Evolutionary conservation across 306 rosid species (phyloP), one percentile per base, ranked within the genome.

Genomic region (Pterocarpus santalinus): DNA sequence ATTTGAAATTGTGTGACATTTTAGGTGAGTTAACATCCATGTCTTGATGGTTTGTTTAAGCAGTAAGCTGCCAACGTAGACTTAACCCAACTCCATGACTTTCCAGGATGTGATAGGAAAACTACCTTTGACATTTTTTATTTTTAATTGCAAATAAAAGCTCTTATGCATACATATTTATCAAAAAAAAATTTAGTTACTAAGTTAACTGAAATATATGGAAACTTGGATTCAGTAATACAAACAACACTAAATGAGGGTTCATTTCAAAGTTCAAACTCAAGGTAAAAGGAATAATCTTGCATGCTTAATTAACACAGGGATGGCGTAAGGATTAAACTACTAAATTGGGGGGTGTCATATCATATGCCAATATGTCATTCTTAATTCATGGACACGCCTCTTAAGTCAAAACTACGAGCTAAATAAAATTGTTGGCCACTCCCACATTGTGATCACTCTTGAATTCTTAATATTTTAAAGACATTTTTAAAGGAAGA

Each of bases 381-480:
- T 52, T 16, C 15, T 36, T 78, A 62, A 33, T 53, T 77, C 53
- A 78, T 39, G 69, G 63, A 47, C 63, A 84, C 16, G 71, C 80
- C 69, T 78, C 63, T 76, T 68, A 74, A 75, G 83, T 84, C 72
- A 79, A 81, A 66, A 72, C 75, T 43, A 43, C 6, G n/a, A 69
- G 67, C 78, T 81, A 13, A 49, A 83, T 60, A 86, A 44, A 81
- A 66, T 69, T 43, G 16, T 72, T n/a, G 56, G 39, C 75, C 81
- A 51, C 64, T 79, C 83, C 87, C 90, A 89, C 80, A 46, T 81
- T 76, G 78, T 58, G 85, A 64, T 83, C 87, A 82, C 89, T 80
- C 81, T 73, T 71, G 7, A 72, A 66, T 56, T 76, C 49, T 57
- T 17, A 53, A 65, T 83, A 57, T 49, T 62, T 32, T 36, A 73